Evolutionary conservation across 148 eudicot genomes (phyloP).

Genomic region (Arbutus unedo): DNA sequence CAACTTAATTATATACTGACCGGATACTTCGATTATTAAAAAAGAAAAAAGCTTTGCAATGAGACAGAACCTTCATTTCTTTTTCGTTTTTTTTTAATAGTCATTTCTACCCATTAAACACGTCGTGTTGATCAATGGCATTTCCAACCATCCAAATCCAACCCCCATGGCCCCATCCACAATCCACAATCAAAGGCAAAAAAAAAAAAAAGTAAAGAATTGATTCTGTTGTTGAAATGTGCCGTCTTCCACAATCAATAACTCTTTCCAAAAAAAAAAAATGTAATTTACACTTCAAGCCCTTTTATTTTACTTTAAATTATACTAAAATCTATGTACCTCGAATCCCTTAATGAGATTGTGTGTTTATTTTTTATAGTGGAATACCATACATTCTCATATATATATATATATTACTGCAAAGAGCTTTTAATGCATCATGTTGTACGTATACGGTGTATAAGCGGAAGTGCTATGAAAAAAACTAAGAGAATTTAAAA

Average conservation of each 20-base stretch:
- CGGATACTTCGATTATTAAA: no score
- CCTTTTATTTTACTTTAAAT: background rate
- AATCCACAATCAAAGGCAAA: background rate
- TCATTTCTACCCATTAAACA: background rate
- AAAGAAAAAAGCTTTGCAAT: constrained; percentile 16
- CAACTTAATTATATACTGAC: no score
- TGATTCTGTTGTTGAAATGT: background rate
- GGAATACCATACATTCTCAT: no score
- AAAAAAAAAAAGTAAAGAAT: background rate
- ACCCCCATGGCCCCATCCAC: constrained; percentile 2
- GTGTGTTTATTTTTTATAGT: no score
- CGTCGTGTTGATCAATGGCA: constrained; percentile 14
- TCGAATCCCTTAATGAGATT: no score
- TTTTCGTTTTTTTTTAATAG: background rate
- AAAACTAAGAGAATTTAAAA: no score
- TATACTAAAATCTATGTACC: background rate
- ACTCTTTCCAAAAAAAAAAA: background rate
- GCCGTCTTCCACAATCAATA: background rate
- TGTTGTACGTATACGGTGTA: no score
- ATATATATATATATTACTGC: no score
- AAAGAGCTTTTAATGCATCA: no score
- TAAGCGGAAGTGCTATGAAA: no score
- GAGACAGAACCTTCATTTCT: constrained; percentile 1
- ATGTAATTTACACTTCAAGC: background rate
- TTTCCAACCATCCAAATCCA: background rate